These are phyloP conservation scores for Saraca asoca DNA, from an alignment of 331 rosid species.

Conservation along the genomic window DNA sequence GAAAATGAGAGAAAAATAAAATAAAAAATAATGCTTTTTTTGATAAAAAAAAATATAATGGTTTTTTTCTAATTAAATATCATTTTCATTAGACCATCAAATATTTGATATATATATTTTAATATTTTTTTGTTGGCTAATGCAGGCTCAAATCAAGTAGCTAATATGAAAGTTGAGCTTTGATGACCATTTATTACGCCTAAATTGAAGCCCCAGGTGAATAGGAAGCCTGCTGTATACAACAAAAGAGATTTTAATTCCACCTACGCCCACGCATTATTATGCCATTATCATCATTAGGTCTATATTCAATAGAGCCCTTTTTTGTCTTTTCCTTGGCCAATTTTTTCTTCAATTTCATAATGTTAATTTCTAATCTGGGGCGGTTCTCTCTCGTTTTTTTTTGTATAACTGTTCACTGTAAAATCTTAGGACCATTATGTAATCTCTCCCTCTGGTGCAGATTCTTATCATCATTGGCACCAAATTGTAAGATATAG, in stretches of 20 bases:
- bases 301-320: conserved; percentile 43
- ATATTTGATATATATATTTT: conserved; percentile 27
- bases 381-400: conserved; percentile 24
- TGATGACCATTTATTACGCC: conserved; percentile 54
- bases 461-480: conserved; percentile 46
- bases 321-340: conserved; percentile 39
- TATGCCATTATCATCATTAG: conserved; percentile 47
- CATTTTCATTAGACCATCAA: conserved; percentile 41
- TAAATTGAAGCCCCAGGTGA: conserved; percentile 52
- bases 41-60: no score
- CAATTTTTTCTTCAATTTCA: conserved; percentile 15
- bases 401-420: conserved; percentile 31
- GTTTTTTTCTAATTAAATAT: conserved; percentile 40
- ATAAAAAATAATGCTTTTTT: no score
- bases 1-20: no score
- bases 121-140: neutral
- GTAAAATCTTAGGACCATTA: conserved; percentile 53
- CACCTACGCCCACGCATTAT: conserved; percentile 51
- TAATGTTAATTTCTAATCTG: conserved; percentile 50
- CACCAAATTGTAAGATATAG: conserved; percentile 74
- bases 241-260: conserved; percentile 51
- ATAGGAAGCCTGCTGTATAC: conserved; percentile 55
- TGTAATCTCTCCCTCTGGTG: conserved; percentile 54
- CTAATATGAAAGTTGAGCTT: conserved; percentile 77
- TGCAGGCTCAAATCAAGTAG: conserved; percentile 73